Percentiles rank a stretch among this genome's conserved stretches.
These are phyloP conservation scores for Botryotinia globosa DNA, from an alignment of 2,329 filamentous ascomycete genomes.

Conservation along the genomic window DNA sequence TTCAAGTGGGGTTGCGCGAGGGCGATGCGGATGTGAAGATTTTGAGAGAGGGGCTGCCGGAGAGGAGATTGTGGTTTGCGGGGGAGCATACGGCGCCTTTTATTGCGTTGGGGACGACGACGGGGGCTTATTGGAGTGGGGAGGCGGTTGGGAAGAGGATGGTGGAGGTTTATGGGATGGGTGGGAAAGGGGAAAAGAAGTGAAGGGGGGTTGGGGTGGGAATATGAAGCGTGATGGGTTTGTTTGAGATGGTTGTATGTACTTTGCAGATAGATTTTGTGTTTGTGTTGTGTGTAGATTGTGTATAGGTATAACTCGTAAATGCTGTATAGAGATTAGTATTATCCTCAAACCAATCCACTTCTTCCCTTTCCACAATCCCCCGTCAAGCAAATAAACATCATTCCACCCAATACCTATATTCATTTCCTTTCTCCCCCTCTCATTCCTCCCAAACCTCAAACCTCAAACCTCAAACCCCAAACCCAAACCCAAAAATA, in stretches of 20 bases:
- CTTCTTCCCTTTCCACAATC: not conserved
- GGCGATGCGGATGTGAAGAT: slow-evolving; percentile 59
- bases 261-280: not conserved
- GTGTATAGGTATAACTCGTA: not conserved
- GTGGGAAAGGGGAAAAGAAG: not conserved
- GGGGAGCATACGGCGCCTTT: slow-evolving; percentile 83
- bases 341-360: not conserved
- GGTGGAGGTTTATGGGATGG: slow-evolving; percentile 49
- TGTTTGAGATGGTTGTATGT: not conserved
- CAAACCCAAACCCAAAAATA: no score
- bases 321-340: not conserved
- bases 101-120: slow-evolving; percentile 81
- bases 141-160: slow-evolving; percentile 71
- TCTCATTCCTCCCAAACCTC: no score
- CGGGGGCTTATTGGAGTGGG: slow-evolving; percentile 81
- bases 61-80: slow-evolving; percentile 56
- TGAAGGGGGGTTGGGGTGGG: no score
- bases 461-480: no score
- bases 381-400: no score
- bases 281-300: not conserved
- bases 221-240: no score
- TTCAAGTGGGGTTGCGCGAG: slow-evolving; percentile 57
- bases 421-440: no score
- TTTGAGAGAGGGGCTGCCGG: slow-evolving; percentile 39
- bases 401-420: no score